Conservation (phyloP, 2,329 filamentous ascomycete species). For the Cryphonectria parasitica region DNA sequence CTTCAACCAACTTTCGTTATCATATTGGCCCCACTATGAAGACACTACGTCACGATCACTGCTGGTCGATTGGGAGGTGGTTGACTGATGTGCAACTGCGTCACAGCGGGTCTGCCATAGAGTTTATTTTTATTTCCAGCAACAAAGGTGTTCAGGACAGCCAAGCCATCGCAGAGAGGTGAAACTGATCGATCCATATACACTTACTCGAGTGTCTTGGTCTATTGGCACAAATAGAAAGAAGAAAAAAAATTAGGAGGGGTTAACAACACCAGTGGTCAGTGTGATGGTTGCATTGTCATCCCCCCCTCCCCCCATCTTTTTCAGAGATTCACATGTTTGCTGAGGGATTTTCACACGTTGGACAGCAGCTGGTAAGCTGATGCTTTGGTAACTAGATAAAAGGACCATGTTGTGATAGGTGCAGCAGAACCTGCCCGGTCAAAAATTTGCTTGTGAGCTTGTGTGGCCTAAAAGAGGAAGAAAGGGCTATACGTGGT, state of each 20-base stretch:
- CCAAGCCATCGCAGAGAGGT: neutral
- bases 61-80: neutral
- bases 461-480: neutral
- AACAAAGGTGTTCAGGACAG: too few species aligned
- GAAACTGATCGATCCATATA: neutral
- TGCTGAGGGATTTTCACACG: neutral
- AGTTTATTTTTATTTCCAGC: neutral
- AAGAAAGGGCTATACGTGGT: neutral
- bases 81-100: neutral
- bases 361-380: neutral
- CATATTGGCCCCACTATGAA: neutral
- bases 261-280: neutral
- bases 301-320: too few species aligned
- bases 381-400: neutral
- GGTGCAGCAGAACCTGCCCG: neutral
- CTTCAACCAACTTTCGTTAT: neutral
- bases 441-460: neutral
- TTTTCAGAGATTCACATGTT: conserved; percentile 1
- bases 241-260: neutral
- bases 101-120: neutral
- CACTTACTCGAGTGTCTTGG: neutral
- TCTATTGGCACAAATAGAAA: neutral
- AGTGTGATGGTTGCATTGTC: conserved; percentile 4
- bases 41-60: neutral
- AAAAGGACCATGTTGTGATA: neutral